phyloP scores from a whole-genome alignment of 2,329 filamentous ascomycete species.

The Teratosphaeria zuluensis region DNA sequence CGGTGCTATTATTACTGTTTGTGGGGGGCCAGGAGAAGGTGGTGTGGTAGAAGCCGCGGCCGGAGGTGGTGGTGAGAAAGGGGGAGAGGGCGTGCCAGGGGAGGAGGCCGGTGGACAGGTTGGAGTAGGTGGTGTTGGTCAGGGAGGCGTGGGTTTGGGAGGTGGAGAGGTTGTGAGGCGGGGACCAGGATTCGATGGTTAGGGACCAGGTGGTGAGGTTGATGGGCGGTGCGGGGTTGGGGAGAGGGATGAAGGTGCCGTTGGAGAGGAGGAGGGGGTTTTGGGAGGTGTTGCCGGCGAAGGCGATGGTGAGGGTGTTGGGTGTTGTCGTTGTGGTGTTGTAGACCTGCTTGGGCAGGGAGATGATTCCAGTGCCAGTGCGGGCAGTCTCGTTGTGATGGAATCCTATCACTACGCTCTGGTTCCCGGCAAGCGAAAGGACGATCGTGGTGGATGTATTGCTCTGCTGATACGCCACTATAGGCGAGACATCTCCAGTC shows the following conservation, averaged over 20 bases:
- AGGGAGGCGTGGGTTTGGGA: slow-evolving; percentile 7
- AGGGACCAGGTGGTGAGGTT: slow-evolving; percentile 29
- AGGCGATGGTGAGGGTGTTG: background rate
- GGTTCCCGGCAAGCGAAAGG: background rate
- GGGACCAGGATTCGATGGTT: slow-evolving; percentile 30
- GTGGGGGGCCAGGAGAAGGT: slow-evolving; percentile 19
- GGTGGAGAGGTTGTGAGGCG: slow-evolving; percentile 25
- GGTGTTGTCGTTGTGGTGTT: background rate
- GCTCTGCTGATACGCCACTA: slow-evolving; percentile 26
- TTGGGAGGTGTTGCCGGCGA: too few species aligned
- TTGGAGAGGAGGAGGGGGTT: slow-evolving; percentile 6
- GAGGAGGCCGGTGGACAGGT: slow-evolving; percentile 16
- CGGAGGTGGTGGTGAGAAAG: slow-evolving; percentile 22
- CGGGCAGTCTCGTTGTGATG: background rate
- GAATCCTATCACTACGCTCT: background rate
- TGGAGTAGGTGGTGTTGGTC: slow-evolving; percentile 24
- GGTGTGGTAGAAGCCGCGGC: slow-evolving; percentile 28
- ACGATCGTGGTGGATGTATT: slow-evolving; percentile 2
- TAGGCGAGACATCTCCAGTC: slow-evolving; percentile 28
- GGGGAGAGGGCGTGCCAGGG: slow-evolving; percentile 28
- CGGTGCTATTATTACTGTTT: background rate
- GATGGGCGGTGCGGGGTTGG: slow-evolving; percentile 11
- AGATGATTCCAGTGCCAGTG: background rate
- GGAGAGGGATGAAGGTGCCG: slow-evolving; percentile 5
- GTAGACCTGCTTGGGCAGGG: background rate